A percentile compares a stretch with the other conserved stretches of the same genome.
phyloP scores from a whole-genome alignment of 192 early-diverging fungal genomes.

The Coemansia sp. region DNA sequence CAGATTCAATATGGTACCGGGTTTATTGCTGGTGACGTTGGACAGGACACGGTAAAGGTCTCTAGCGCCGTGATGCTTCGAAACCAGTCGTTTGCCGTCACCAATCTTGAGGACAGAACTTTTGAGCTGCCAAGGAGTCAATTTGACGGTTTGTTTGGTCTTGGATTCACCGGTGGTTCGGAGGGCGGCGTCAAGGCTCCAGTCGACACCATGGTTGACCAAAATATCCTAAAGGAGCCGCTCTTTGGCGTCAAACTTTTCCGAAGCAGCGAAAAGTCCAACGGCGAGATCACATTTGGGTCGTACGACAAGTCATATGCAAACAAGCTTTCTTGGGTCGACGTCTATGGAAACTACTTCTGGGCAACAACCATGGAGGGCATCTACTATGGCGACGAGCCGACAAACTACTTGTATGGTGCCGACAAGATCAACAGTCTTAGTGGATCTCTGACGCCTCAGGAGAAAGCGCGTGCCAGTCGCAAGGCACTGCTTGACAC shows the following conservation, averaged over 20 bases:
- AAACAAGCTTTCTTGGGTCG: conserved; percentile 55
- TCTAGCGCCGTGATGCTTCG: conserved; percentile 31
- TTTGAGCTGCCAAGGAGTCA: conserved; percentile 46
- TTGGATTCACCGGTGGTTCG: conserved; percentile 49
- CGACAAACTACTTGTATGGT: conserved; percentile 46
- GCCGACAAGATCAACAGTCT: conserved; percentile 40
- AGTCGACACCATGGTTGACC: conserved; percentile 43
- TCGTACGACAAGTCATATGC: conserved; percentile 49
- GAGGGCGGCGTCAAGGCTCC: conserved; percentile 44
- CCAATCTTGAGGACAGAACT: conserved; percentile 44
- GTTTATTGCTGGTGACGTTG: conserved; percentile 89
- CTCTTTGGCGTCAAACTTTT: conserved; percentile 49
- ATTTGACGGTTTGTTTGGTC: conserved; percentile 58
- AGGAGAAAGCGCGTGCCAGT: conserved; percentile 41
- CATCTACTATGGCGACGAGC: conserved; percentile 51
- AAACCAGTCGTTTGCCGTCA: conserved; percentile 53
- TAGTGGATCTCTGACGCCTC: conserved; percentile 9
- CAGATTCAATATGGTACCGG: conserved; percentile 95
- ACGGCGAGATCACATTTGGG: conserved; percentile 57
- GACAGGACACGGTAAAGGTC: conserved; percentile 61
- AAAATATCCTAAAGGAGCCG: conserved; percentile 35
- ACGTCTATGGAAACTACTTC: conserved; percentile 57
- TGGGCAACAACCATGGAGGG: conserved; percentile 59
- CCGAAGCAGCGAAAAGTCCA: conserved; percentile 27
- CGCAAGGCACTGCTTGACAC: conserved; percentile 53